Evolutionary conservation across 129 eudicot species (phyloP), one percentile per base, ranked within the genome.

Genomic region (Dittrichia graveolens): DNA sequence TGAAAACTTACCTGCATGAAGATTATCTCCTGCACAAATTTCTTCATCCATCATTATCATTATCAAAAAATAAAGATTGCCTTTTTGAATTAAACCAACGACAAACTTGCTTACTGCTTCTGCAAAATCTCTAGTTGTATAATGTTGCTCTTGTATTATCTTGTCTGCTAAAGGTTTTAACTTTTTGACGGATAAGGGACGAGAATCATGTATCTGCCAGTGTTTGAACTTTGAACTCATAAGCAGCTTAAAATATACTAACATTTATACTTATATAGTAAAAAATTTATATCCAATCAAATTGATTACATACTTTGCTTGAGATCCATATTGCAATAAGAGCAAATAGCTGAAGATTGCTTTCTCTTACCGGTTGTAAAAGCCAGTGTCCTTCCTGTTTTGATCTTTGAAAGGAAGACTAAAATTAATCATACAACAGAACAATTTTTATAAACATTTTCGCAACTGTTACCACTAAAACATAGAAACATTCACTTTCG

Each of bases 331-430:
- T 67, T 15, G 95, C 81, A 72, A 83, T 73, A 78, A 89, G 90
- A 62, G 95, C 85, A 83, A 92, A 89, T 13, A 89, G 88, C 84
- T 92, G 95, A 65, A 92, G 84, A 62, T 85, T 89, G 81, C 95
- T 77, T 78, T 89, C 91, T 75, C 78, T 65, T 34, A 89, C 37
- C 4, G 98, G 96, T 47, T 79, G 84, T 52, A 89, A 72, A 37
- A 92, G 95, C 91, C 94, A 87, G 49, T 76, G 83, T 79, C 67
- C 75, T 7, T 72, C 70, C 72, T 72, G 82, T 70, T 71, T 65
- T 40, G 71, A 65, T 72, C 87, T 83, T 83, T 53, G 47, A 54
- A 57, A 63, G 45, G 67, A 12, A 44, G 56, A 72, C 74, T 16
- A 14, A 34, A 52, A 48, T 37, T 42, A 43, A 52, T 69, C 11